Evolutionary conservation across 345 rosid species (phyloP), one percentile per base, ranked within the genome.

Genomic region (Salix exigua): DNA sequence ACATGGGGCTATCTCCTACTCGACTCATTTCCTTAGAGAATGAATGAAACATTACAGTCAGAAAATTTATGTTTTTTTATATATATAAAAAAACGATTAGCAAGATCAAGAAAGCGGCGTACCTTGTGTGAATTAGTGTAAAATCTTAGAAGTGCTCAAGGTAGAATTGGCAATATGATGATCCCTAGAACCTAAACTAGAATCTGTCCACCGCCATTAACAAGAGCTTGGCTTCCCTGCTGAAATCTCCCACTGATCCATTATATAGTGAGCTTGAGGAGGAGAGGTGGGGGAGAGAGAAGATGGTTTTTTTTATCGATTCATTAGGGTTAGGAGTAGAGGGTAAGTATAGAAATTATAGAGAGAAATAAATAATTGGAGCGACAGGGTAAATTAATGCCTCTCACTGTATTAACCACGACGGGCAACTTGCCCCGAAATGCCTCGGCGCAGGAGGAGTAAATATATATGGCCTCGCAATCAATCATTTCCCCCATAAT

Each of bases 241-340:
- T 58, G 28, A 58, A 58, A 58, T 3, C 11, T n/a, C 25, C 28
- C 28, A 8, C 0, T 4, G 10, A 1, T 0, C 63, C 26, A 58
- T 58, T 58, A 23, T 58, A 58, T 58, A 58, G 63, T 58, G 63
- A 58, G 23, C 10, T 58, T 4, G 63, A 58, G 63, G 51, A 16
- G 51, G 63, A 58, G 11, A 42, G 14, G 13, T 40, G 62, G 28
- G 25, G 28, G 11, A 25, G 42, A 31, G 18, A 23, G 23, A 71
- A 67, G 6, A 13, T 64, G 40, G 37, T 2, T 21, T 7, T 25
- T 71, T 55, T 46, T 42, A 71, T 51, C 51, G 64, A 77, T 81
- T 73, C 61, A 73, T 81, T 70, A 65, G 18, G 83, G 85, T 75
- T 74, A 26, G 81, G 84, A 70, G 28, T 73, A 50, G 77, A 78